Conservation (phyloP, 768 basidiomycete genomes). For the Leccinum pellstonianum region DNA sequence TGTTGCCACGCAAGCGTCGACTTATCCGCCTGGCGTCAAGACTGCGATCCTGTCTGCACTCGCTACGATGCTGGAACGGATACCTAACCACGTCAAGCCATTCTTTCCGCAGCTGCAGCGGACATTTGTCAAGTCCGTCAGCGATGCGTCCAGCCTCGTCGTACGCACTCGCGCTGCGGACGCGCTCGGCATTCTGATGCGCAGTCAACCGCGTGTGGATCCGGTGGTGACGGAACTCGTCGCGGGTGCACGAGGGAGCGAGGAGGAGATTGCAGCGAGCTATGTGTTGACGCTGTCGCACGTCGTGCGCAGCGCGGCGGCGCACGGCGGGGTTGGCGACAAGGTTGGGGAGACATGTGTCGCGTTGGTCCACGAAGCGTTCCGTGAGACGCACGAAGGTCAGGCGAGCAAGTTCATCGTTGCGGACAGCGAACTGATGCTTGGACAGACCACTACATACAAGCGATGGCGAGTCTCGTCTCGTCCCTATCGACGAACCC, state of each 20-base stretch:
- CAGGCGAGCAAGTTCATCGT: neutral
- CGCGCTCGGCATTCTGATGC: constrained; percentile 84
- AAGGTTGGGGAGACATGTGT: constrained; percentile 69
- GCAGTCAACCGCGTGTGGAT: constrained; percentile 85
- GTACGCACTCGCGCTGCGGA: constrained; percentile 58
- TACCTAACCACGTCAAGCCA: constrained; percentile 89
- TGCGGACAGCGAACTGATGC: neutral
- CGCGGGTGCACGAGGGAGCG: constrained; percentile 58
- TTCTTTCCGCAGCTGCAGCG: constrained; percentile 98
- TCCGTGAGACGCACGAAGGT: constrained; percentile 73
- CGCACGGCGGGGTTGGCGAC: constrained; percentile 69
- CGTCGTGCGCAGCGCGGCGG: constrained; percentile 62
- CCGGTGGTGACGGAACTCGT: constrained; percentile 92
- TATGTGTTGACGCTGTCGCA: constrained; percentile 73
- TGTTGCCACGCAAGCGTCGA: constrained; percentile 85
- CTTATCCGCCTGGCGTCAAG: constrained; percentile 92
- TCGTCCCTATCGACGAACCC: constrained; percentile 60
- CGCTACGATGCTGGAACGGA: constrained; percentile 78
- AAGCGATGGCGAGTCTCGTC: constrained; percentile 62
- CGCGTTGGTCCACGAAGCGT: constrained; percentile 75
- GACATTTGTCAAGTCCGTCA: constrained; percentile 91
- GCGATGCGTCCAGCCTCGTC: constrained; percentile 72
- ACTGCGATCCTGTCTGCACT: constrained; percentile 86
- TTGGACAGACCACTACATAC: constrained; percentile 62
- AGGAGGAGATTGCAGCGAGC: constrained; percentile 69